Conservation (phyloP, 2,329 filamentous ascomycete species). For the Paramyrothecium roridum region DNA sequence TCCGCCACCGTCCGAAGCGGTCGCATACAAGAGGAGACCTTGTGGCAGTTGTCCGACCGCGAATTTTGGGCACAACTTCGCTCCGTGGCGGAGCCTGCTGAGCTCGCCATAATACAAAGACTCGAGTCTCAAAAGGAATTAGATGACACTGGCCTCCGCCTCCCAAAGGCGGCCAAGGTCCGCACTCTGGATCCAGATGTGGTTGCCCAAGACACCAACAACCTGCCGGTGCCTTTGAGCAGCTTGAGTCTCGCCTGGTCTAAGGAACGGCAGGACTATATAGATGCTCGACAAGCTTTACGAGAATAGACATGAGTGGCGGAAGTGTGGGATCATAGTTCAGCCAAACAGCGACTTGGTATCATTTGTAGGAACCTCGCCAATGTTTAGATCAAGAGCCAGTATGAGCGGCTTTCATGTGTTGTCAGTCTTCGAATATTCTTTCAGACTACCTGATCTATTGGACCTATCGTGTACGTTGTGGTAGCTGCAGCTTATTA, state of each 20-base stretch:
- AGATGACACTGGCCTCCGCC: neutral
- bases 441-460: no score
- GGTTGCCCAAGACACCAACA: neutral
- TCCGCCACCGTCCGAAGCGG: conserved; percentile 13
- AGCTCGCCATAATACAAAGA: neutral
- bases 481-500: no score
- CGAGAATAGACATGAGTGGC: neutral
- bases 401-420: no score
- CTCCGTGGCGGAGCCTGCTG: neutral
- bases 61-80: neutral
- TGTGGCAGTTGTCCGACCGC: neutral
- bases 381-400: no score
- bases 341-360: neutral
- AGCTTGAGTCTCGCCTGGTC: neutral
- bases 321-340: neutral
- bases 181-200: neutral
- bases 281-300: neutral
- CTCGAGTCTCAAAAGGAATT: neutral
- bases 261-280: neutral
- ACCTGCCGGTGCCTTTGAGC: neutral
- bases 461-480: no score
- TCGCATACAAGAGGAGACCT: neutral
- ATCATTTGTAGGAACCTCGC: no score
- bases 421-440: no score
- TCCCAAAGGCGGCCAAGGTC: neutral